Base-by-base conservation (phyloP, 1,284 basidiomycete genomes). In the Lignosus rhinocerotis region DNA sequence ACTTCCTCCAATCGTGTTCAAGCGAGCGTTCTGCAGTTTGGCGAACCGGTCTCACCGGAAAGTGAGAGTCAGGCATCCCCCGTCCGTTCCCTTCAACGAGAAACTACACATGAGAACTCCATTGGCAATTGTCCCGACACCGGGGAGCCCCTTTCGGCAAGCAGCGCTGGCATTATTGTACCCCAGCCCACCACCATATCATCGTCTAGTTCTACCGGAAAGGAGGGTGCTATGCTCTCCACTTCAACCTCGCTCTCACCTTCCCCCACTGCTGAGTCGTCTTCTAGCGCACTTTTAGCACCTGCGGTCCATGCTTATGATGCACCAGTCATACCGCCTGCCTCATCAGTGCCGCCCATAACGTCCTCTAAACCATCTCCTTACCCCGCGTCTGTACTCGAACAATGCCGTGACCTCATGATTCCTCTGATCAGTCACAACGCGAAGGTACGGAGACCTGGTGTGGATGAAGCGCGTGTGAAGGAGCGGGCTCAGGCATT, bases 401-500 rank as follows among this genome's bases (percentile, higher is more conserved):
- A 56, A 9, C 43, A 59, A 36, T 59, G 56, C 21, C 63, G 61
- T 34, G 45, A 56, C n/a, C 61, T 71, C 12, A 48, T 72, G 9
- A 36, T 67, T n/a, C 68, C 71, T 21, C 52, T 64, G 9, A 59
- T 72, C 45, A 41, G 64, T 12, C 58, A 62, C 21, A 70, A 67
- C 51, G 69, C 67, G 7, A 58, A 47, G 33, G 50, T 62, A 17
- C 69, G 71, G 12, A 57, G 67, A 42, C 67, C 70, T 9, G 46
- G 56, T 2, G 54, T 62, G 33, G 65, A 69, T 49, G 39, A 48
- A 31, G 56, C 61, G n/a, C 43, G 45, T 16, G 56, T 70, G 7
- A 60, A 57, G 46, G 47, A 48, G n/a, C 64, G 61, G 16, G 62
- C 61, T 12, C 34, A 53, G n/a, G 56, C 38, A 3, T 55, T 69